Base-by-base conservation (phyloP, 176 grass and related monocot species). In the Zoysia japonica region DNA sequence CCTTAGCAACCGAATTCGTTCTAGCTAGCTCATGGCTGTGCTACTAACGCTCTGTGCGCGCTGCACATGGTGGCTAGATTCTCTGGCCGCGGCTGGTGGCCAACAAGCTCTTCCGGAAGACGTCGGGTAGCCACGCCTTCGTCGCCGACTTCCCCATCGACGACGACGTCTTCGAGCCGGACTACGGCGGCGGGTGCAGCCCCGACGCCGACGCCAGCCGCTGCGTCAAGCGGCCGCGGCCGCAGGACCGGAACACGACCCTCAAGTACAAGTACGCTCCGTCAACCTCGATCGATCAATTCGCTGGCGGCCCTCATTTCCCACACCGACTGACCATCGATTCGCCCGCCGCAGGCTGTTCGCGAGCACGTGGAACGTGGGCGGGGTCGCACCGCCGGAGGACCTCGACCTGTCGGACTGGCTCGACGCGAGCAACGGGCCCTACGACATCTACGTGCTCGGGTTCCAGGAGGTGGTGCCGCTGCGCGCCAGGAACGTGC, bases 401-500 rank as follows among this genome's bases (percentile, higher is more conserved):
- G 88, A 88, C 77, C 75, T 99, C 48, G 79, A 88, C 86, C 91
- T 99, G 84, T 89, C 91, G 44, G 90, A 91, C 61, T 99, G 96
- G 92, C 86, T 99, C 51, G 96, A 91, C 85, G 87, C 83, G n/a
- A 15, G 63, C 53, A 77, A 82, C 80, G 76, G 79, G 64, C 83
- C 88, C 17, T 90, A 93, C 70, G 96, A 95, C 76, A 89, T 99
- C 16, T 99, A 95, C 57, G 96, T 95, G 61, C 86, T 99, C 47
- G 96, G 96, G 86, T 95, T 99, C 59, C 96, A 99, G 84, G 96
- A 99, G 81, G 88, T 95, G 61, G 96, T 95, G 68, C 92, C 96
- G 9, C 84, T 99, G 47, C 92, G 84, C 59, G 76, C 90, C 60
- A 86, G 83, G 73, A 99, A 95, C 84, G 92, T 99, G 71, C 83